phyloP scores from a whole-genome alignment of 2,329 filamentous ascomycete species.

The Seiridium unicorne region DNA sequence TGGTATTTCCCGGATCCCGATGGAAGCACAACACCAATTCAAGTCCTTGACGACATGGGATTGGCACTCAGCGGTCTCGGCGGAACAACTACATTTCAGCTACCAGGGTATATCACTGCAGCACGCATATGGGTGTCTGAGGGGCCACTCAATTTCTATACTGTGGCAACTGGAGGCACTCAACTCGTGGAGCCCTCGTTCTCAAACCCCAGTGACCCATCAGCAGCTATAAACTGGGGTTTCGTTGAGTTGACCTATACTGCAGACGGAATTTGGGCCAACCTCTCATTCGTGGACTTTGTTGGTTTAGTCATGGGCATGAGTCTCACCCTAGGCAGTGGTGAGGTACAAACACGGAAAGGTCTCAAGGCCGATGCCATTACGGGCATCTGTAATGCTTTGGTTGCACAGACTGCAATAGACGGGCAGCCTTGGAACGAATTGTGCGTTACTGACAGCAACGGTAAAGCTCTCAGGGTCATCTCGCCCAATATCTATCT shows the following conservation, averaged over 20 bases:
- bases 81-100: conserved; percentile 32
- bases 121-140: conserved; percentile 42
- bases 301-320: conserved; percentile 51
- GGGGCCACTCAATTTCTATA: conserved; percentile 38
- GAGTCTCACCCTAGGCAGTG: conserved; percentile 35
- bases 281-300: conserved; percentile 52
- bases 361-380: conserved; percentile 38
- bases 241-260: conserved; percentile 49
- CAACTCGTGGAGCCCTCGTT: conserved; percentile 48
- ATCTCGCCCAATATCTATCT: conserved; percentile 42
- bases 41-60: not conserved
- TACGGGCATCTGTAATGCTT: conserved; percentile 36
- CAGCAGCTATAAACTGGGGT: conserved; percentile 43
- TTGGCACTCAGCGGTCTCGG: conserved; percentile 26
- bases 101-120: conserved; percentile 38
- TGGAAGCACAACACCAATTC: not conserved
- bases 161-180: conserved; percentile 27
- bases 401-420: conserved; percentile 31
- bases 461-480: conserved; percentile 39
- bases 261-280: conserved; percentile 39
- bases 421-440: conserved; percentile 43
- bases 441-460: conserved; percentile 37
- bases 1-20: conserved; percentile 4
- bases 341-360: conserved; percentile 34
- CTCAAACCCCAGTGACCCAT: conserved; percentile 41